Evolutionary conservation across 305 asterid species (phyloP), one percentile per base, ranked within the genome.

Genomic region (Vinca major): DNA sequence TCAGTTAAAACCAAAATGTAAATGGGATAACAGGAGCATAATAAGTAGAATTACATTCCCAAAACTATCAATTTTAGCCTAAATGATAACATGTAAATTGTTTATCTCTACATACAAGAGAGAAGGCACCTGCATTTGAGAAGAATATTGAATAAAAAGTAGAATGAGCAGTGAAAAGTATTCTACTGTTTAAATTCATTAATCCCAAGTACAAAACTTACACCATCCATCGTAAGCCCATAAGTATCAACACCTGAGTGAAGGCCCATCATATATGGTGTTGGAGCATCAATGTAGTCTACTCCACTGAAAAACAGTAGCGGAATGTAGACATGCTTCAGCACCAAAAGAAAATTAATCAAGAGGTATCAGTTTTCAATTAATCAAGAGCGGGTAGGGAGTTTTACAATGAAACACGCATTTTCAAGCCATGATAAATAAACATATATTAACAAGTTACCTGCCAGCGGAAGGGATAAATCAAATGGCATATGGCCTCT

Each of bases 241-340:
- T 62, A 82, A 63, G 97, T 93, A 77, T 93, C 97, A 77, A 93
- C 99, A 43, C 87, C 96, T 36, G 99, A 93, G 85, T 93, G 99
- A 84, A 93, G 99, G 60, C 97, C 99, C 99, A 93, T 93, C 99
- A 93, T 93, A 75, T 93, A 93, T 26, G 99, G 99, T n/a, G 99
- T 93, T 68, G 99, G 99, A 78, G 99, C 99, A 86, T 91, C 97
- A 82, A 93, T 93, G 79, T 93, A 93, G 86, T 93, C 99, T 73
- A 90, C 97, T 87, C 99, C 99, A 85, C 96, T 93, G 92, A 91
- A 93, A 88, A 93, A 91, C 82, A 93, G 96, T 60, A 93, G 85
- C 37, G 97, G 97, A 83, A 93, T 93, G 95, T 93, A 93, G 85
- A 93, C 99, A 86, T 93, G 99, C 99, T 93, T 85, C 97, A 91